Evolutionary conservation across 192 early-diverging fungal species (phyloP).

Genomic region (Dimargaris cristalligena): DNA sequence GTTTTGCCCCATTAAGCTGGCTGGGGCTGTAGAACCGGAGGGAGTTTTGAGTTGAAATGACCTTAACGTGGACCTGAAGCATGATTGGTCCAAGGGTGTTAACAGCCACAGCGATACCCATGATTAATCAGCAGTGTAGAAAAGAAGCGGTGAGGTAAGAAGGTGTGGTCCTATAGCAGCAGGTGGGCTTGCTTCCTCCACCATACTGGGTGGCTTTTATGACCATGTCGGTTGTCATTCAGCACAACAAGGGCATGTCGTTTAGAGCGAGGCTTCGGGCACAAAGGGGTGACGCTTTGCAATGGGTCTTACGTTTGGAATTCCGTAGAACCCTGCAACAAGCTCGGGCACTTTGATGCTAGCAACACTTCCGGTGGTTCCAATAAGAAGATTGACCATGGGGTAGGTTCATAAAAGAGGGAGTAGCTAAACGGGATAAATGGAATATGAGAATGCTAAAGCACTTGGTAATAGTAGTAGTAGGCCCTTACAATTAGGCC

Average conservation of each 20-base stretch:
- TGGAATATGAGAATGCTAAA: too few relatives aligned
- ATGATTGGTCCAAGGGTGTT: not conserved
- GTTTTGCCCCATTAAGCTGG: constrained; percentile 30
- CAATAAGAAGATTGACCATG: constrained; percentile 52
- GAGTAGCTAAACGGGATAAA: too few relatives aligned
- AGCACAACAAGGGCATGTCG: not conserved
- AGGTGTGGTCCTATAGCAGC: not conserved
- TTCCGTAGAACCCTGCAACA: constrained; percentile 30
- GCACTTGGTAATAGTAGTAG: too few relatives aligned
- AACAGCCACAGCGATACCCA: not conserved
- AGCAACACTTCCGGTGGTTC: constrained; percentile 79
- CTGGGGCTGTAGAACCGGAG: constrained; percentile 66
- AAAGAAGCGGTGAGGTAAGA: not conserved
- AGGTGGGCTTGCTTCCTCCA: not conserved
- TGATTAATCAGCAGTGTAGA: not conserved
- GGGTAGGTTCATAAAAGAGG: too few relatives aligned
- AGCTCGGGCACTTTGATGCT: constrained; percentile 74
- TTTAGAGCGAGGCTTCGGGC: not conserved
- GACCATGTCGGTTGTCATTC: not conserved
- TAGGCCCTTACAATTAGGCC: too few relatives aligned
- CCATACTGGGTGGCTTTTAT: not conserved
- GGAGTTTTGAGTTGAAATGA: constrained; percentile 66
- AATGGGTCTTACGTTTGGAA: constrained; percentile 11
- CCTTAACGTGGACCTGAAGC: constrained; percentile 46
- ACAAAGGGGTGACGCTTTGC: not conserved